phyloP scores from a whole-genome alignment of 805 yeast species.

The Zygosaccharomyces siamensis region DNA sequence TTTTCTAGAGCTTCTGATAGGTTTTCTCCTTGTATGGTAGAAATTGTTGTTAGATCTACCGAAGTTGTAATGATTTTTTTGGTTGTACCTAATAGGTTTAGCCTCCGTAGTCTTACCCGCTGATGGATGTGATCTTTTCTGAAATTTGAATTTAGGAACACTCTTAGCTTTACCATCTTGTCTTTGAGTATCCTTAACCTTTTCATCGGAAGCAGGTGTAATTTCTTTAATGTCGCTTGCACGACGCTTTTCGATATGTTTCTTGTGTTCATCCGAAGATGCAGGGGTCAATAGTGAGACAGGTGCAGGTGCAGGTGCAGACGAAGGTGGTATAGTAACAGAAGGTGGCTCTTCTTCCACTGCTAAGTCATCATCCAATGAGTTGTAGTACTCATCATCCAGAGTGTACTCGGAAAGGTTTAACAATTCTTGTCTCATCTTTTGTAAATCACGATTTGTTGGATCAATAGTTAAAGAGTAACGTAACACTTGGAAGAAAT shows the following conservation, averaged over 20 bases:
- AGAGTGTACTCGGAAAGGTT: conserved; percentile 67
- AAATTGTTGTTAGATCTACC: conserved; percentile 14
- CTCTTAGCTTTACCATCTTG: conserved; percentile 26
- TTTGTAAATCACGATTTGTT: conserved; percentile 62
- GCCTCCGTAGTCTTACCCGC: conserved; percentile 6
- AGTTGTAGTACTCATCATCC: conserved; percentile 62
- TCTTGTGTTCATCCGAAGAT: conserved; percentile 18
- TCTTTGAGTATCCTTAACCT: not conserved
- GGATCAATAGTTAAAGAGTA: conserved; percentile 82
- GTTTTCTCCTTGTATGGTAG: conserved; percentile 27
- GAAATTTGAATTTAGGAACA: conserved; percentile 30
- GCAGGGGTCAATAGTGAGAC: conserved; percentile 32
- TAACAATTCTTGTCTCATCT: conserved; percentile 56
- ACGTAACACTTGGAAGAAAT: conserved; percentile 78
- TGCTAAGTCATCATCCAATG: conserved; percentile 40
- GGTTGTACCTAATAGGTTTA: conserved; percentile 11
- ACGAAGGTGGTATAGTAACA: conserved; percentile 23
- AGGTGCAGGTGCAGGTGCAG: conserved; percentile 28
- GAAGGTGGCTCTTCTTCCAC: conserved; percentile 14
- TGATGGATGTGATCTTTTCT: conserved; percentile 26
- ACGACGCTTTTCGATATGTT: conserved; percentile 6
- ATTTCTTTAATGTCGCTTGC: not conserved
- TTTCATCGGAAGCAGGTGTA: not conserved
- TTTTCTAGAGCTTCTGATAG: conserved; percentile 41
- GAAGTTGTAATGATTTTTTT: conserved; percentile 14